Conservation (phyloP, 2,329 filamentous ascomycete genomes). For the Rhexocercosporidium sp. region DNA sequence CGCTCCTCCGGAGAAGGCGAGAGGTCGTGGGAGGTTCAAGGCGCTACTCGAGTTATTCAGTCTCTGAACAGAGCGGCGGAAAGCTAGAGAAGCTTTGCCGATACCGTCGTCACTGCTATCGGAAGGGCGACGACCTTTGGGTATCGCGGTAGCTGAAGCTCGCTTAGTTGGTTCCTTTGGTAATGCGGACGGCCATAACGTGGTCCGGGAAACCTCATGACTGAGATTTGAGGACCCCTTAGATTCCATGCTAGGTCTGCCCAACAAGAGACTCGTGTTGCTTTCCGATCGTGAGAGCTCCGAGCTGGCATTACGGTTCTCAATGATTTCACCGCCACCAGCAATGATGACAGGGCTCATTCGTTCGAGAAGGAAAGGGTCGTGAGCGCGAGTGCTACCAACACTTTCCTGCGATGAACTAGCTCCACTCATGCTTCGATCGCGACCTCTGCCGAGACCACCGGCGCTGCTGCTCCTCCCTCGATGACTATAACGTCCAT, state of each 20-base stretch:
- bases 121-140: slow-evolving; percentile 46
- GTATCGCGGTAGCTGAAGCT: slow-evolving; percentile 22
- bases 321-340: slow-evolving; percentile 62
- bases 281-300: slow-evolving; percentile 57
- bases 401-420: slow-evolving; percentile 58
- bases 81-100: slow-evolving; percentile 58
- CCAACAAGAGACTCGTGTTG: slow-evolving; percentile 51
- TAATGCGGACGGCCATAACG: slow-evolving; percentile 60
- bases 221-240: slow-evolving; percentile 42
- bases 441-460: slow-evolving; percentile 51
- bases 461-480: slow-evolving; percentile 67
- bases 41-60: slow-evolving; percentile 51
- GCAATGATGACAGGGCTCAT: slow-evolving; percentile 71
- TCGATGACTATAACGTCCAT: slow-evolving; percentile 66
- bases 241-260: slow-evolving; percentile 51
- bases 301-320: slow-evolving; percentile 61
- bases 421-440: slow-evolving; percentile 43
- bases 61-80: slow-evolving; percentile 60
- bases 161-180: slow-evolving; percentile 44
- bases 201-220: slow-evolving; percentile 48
- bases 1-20: slow-evolving; percentile 49
- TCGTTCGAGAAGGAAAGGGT: slow-evolving; percentile 64
- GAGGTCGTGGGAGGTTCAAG: slow-evolving; percentile 59
- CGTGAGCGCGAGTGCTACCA: slow-evolving; percentile 50
- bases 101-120: slow-evolving; percentile 63